Percentiles rank a stretch among this genome's conserved stretches.
Evolutionary conservation across 225 moss, liverwort and hornwort species (phyloP).

Genomic region (Bryum argenteum): DNA sequence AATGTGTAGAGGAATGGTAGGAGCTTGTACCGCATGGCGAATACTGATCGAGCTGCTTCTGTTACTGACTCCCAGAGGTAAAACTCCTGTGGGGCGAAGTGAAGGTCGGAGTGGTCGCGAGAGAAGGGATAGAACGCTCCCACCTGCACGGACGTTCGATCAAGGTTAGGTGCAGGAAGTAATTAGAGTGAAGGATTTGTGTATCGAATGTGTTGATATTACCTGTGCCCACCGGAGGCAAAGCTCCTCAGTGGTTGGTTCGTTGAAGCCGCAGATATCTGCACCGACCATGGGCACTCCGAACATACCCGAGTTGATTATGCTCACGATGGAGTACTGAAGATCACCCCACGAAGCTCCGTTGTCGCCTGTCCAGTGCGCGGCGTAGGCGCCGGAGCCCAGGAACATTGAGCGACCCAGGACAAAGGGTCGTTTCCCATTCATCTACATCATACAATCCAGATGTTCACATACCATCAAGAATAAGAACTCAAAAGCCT

Average conservation of each 20-base stretch:
- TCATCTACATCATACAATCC: slow-evolving; percentile 29
- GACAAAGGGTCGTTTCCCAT: slow-evolving; percentile 71
- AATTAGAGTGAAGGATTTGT: too few species aligned
- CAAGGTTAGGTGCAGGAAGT: too few species aligned
- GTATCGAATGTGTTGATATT: neutral
- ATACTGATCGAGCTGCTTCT: slow-evolving; percentile 49
- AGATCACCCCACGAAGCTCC: slow-evolving; percentile 73
- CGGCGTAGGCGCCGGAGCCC: slow-evolving; percentile 63
- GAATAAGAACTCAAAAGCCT: too few species aligned
- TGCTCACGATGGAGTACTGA: slow-evolving; percentile 71
- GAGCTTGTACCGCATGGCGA: slow-evolving; percentile 62
- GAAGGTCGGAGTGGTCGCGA: slow-evolving; percentile 64
- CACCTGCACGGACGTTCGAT: slow-evolving; percentile 26
- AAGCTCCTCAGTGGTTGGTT: slow-evolving; percentile 67
- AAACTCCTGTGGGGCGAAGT: slow-evolving; percentile 61
- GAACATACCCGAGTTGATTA: slow-evolving; percentile 74
- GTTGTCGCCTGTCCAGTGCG: slow-evolving; percentile 91
- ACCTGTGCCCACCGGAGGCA: slow-evolving; percentile 87
- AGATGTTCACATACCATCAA: neutral
- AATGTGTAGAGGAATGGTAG: slow-evolving; percentile 75
- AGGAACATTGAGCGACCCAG: slow-evolving; percentile 73
- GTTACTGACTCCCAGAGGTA: slow-evolving; percentile 79
- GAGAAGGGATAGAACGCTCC: slow-evolving; percentile 86
- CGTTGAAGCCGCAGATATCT: slow-evolving; percentile 76
- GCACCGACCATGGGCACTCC: slow-evolving; percentile 88